Evolutionary conservation across 2,329 filamentous ascomycete genomes (phyloP).

Genomic region (Colletotrichum tabaci): DNA sequence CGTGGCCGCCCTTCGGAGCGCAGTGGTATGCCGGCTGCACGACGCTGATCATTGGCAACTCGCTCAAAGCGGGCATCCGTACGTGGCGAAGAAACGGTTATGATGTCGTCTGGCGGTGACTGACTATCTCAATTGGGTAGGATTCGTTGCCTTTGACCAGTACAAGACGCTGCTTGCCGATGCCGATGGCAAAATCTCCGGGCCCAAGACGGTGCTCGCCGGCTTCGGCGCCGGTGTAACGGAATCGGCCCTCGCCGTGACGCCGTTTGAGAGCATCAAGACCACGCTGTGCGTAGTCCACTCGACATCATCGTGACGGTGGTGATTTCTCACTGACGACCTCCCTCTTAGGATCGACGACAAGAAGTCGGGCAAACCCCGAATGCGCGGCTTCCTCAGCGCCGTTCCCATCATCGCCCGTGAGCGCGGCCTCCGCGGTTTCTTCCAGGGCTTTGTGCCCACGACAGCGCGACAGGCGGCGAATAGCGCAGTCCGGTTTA

Average conservation of each 20-base stretch:
- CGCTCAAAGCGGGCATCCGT: conserved; percentile 95
- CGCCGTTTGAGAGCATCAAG: conserved; percentile 98
- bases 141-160: conserved; percentile 96
- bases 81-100: conserved; percentile 53
- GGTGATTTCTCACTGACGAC: conserved; percentile 7
- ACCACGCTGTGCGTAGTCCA: conserved; percentile 79
- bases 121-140: conserved; percentile 55
- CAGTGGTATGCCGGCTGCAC: conserved; percentile 99
- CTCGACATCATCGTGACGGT: neutral
- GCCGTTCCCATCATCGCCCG: conserved; percentile 88
- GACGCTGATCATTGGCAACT: conserved; percentile 96
- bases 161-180: conserved; percentile 90
- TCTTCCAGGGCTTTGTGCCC: conserved; percentile 97
- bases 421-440: conserved; percentile 90
- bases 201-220: conserved; percentile 90
- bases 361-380: conserved; percentile 86
- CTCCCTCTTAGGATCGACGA: conserved; percentile 85
- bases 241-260: conserved; percentile 93
- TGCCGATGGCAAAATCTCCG: conserved; percentile 88
- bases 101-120: neutral
- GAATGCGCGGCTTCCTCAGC: conserved; percentile 93
- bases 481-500: conserved; percentile 93
- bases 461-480: conserved; percentile 95
- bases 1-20: conserved; percentile 92
- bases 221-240: conserved; percentile 96